A percentile compares a stretch with the other conserved stretches of the same genome.
phyloP scores from a whole-genome alignment of 805 yeast genomes.

The Ogataea paradorogensis region DNA sequence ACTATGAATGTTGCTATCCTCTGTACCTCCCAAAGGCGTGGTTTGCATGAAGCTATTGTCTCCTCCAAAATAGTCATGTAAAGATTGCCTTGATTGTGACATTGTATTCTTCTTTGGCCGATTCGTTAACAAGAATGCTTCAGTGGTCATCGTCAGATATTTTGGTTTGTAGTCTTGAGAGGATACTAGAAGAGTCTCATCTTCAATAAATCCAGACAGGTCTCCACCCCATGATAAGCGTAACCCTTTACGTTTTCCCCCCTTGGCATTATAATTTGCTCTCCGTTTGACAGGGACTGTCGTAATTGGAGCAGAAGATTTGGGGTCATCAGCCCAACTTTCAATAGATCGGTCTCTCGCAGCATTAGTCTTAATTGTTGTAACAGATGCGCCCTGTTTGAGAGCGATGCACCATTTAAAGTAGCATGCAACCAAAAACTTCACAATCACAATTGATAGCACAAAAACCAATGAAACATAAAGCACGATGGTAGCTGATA shows the following conservation, averaged over 20 bases:
- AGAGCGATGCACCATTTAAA: constrained; percentile 81
- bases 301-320: constrained; percentile 48
- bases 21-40: constrained; percentile 21
- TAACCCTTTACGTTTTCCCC: constrained; percentile 29
- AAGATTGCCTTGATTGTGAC: constrained; percentile 15
- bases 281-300: constrained; percentile 51
- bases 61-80: constrained; percentile 12
- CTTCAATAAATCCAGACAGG: constrained; percentile 30
- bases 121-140: constrained; percentile 37
- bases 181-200: constrained; percentile 1
- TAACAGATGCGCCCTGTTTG: constrained; percentile 69
- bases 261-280: constrained; percentile 44
- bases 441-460: constrained; percentile 69
- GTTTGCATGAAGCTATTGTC: constrained; percentile 30
- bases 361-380: constrained; percentile 55
- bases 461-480: constrained; percentile 81
- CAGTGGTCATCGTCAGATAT: constrained; percentile 65
- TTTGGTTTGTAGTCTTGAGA: constrained; percentile 37
- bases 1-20: constrained; percentile 41
- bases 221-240: constrained; percentile 40
- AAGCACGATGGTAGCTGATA: constrained; percentile 83
- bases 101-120: constrained; percentile 12
- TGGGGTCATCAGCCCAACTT: constrained; percentile 75
- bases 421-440: constrained; percentile 83
- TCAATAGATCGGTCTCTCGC: constrained; percentile 69